Percentiles rank a stretch among this genome's conserved stretches.
These are phyloP conservation scores for Peronospora belbahrii DNA, from an alignment of 352 stramenopile species.

Conservation along the genomic window DNA sequence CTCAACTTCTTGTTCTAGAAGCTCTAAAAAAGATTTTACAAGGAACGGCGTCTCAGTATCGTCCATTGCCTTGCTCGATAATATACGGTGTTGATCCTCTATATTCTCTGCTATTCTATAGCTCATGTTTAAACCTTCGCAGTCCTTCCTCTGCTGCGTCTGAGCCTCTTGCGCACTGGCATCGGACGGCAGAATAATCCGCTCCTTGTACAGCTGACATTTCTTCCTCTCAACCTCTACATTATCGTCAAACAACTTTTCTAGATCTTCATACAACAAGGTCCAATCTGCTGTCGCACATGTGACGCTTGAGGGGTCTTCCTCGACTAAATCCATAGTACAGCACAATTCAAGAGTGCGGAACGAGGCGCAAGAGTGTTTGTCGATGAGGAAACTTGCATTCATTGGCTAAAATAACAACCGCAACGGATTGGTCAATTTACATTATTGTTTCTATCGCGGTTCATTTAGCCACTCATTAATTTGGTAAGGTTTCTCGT, in stretches of 20 bases:
- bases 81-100: too few species aligned
- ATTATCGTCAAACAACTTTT: constrained; percentile 47
- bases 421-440: not conserved
- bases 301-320: constrained; percentile 2
- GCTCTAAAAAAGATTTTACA: not conserved
- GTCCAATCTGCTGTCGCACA: constrained; percentile 57
- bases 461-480: constrained; percentile 26
- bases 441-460: not conserved
- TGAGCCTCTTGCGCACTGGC: constrained; percentile 6
- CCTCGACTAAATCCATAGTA: not conserved
- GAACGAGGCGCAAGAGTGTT: not conserved
- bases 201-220: constrained; percentile 56
- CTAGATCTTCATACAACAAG: constrained; percentile 55
- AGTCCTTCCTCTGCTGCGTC: constrained; percentile 20
- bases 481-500: constrained; percentile 7
- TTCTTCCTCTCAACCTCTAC: constrained; percentile 57
- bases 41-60: not conserved
- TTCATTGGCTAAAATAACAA: not conserved
- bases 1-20: constrained; percentile 11
- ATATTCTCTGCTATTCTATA: constrained; percentile 13
- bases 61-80: too few species aligned
- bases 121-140: constrained; percentile 18
- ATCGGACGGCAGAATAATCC: constrained; percentile 32
- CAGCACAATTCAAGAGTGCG: not conserved
- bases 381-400: not conserved